These are phyloP conservation scores for Ampelocalamus luodianensis DNA, from an alignment of 176 grass and related monocot species.

Conservation along the genomic window DNA sequence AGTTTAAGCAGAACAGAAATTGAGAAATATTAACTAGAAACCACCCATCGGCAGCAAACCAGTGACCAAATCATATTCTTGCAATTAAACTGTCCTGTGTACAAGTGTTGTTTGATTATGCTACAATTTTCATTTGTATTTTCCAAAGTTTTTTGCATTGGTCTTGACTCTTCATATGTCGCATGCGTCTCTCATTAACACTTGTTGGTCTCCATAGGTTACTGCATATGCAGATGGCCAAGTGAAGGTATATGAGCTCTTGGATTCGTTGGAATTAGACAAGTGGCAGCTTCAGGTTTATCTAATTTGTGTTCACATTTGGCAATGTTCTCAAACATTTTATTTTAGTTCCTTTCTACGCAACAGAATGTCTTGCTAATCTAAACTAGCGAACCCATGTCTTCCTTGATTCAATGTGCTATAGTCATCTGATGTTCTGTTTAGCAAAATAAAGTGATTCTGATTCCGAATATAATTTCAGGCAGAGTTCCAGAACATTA, in stretches of 20 bases:
- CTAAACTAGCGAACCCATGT: background rate
- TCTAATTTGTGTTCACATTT: conserved; percentile 34
- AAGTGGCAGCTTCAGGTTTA: conserved; percentile 99
- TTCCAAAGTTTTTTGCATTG: conserved; percentile 22
- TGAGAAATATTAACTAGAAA: conserved; percentile 15
- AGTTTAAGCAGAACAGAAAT: conserved; percentile 20
- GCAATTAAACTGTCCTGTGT: conserved; percentile 19
- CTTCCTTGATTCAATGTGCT: conserved; percentile 18
- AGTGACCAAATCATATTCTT: background rate
- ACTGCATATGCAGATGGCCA: conserved; percentile 87
- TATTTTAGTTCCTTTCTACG: conserved; percentile 15
- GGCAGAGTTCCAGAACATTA: conserved; percentile 92
- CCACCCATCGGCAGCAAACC: background rate
- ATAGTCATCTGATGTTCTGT: conserved; percentile 7
- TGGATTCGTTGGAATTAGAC: conserved; percentile 85
- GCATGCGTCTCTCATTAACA: conserved; percentile 25
- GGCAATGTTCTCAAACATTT: conserved; percentile 10
- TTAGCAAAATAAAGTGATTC: conserved; percentile 9
- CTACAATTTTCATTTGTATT: conserved; percentile 24
- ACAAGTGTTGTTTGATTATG: background rate
- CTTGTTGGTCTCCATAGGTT: conserved; percentile 59
- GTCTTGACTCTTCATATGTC: conserved; percentile 28
- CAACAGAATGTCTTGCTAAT: conserved; percentile 17
- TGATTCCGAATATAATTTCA: conserved; percentile 44
- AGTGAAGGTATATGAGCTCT: conserved; percentile 88